A percentile compares a stretch with the other conserved stretches of the same genome.
phyloP scores from a whole-genome alignment of 2,329 filamentous ascomycete species.

The Leptographium wingfieldii region DNA sequence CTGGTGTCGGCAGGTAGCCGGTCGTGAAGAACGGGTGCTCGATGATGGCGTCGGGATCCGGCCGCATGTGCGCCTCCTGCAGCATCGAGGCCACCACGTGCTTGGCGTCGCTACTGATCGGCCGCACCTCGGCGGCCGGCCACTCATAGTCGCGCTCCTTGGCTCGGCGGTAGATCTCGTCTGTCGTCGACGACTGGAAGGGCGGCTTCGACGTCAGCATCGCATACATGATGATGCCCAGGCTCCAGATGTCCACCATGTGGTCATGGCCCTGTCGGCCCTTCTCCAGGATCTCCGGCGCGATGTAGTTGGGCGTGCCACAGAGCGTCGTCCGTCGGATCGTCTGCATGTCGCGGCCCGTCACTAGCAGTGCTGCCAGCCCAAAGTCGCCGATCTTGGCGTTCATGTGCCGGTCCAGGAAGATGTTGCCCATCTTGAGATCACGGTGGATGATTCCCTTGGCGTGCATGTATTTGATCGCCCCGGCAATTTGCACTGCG shows the following conservation, averaged over 20 bases:
- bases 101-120: slow-evolving; percentile 63
- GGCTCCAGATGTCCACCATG: slow-evolving; percentile 96
- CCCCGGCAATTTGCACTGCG: slow-evolving; percentile 86
- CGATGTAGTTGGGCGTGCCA: slow-evolving; percentile 96
- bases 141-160: slow-evolving; percentile 66
- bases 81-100: slow-evolving; percentile 67
- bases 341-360: slow-evolving; percentile 77
- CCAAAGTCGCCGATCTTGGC: slow-evolving; percentile 98
- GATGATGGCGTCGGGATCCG: slow-evolving; percentile 65
- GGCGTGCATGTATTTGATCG: slow-evolving; percentile 94
- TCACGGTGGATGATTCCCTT: slow-evolving; percentile 95
- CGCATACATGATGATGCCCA: slow-evolving; percentile 97
- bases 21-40: slow-evolving; percentile 68
- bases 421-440: slow-evolving; percentile 96
- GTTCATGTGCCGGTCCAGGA: slow-evolving; percentile 89
- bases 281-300: slow-evolving; percentile 90
- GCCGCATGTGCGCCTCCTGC: slow-evolving; percentile 61
- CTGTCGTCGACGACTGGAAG: slow-evolving; percentile 82
- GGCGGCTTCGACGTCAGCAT: slow-evolving; percentile 94
- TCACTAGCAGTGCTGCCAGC: slow-evolving; percentile 79
- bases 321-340: slow-evolving; percentile 84
- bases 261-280: slow-evolving; percentile 91
- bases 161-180: slow-evolving; percentile 69
- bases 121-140: slow-evolving; percentile 50
- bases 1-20: slow-evolving; percentile 55